phyloP scores from a whole-genome alignment of 176 grass and related monocot species.

The Dendrocalamus sinicus region DNA sequence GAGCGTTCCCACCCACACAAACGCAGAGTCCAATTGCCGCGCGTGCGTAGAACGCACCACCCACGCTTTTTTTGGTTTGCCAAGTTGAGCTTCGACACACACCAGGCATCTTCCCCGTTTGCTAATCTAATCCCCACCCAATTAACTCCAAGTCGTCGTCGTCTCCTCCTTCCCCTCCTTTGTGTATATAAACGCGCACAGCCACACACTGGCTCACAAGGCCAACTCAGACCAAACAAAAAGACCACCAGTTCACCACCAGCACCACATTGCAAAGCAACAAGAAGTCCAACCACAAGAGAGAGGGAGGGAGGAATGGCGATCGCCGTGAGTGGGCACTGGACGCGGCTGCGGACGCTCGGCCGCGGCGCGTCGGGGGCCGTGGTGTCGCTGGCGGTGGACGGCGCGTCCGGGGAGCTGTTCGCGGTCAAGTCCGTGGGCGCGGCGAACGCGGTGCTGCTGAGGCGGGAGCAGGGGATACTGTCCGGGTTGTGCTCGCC shows the following conservation, averaged over 20 bases:
- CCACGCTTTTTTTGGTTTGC: constrained; percentile 38
- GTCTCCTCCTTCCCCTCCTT: background rate
- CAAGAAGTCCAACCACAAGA: background rate
- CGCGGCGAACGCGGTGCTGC: constrained; percentile 6
- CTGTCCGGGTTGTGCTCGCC: constrained; percentile 54
- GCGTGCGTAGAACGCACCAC: constrained; percentile 42
- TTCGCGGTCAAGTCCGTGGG: constrained; percentile 70
- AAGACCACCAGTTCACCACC: background rate
- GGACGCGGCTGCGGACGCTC: constrained; percentile 50
- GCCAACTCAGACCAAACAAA: constrained; percentile 33
- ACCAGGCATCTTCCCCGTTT: constrained; percentile 45
- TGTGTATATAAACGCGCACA: constrained; percentile 50
- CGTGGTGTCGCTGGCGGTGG: constrained; percentile 58
- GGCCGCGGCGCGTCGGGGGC: constrained; percentile 75
- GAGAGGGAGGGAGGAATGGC: constrained; percentile 3
- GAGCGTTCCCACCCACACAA: constrained; percentile 43
- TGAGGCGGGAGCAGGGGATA: constrained; percentile 57
- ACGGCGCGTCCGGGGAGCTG: constrained; percentile 49
- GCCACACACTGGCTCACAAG: background rate
- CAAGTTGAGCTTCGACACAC: constrained; percentile 53
- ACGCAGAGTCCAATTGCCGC: constrained; percentile 12
- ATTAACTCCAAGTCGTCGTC: constrained; percentile 30
- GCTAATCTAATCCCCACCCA: constrained; percentile 46
- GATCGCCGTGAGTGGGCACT: constrained; percentile 34
- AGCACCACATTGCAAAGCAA: background rate